A percentile compares a stretch with the other conserved stretches of the same genome.
These are phyloP conservation scores for Daldinia vernicosa DNA, from an alignment of 495 filamentous ascomycete genomes.

Conservation along the genomic window DNA sequence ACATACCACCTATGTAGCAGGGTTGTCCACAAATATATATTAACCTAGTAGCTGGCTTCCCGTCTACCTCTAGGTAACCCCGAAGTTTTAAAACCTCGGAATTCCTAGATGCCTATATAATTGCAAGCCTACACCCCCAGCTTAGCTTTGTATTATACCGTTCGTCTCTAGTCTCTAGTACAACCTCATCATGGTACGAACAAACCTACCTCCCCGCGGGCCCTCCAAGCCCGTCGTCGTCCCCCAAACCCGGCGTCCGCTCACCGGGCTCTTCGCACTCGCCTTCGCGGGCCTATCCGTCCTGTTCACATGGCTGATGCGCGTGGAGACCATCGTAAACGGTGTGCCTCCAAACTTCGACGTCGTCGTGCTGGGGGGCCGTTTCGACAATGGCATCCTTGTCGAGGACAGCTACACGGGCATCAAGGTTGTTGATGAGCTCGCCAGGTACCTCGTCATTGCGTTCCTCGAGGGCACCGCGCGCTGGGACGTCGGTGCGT, in stretches of 20 bases:
- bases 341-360: conserved; percentile 33
- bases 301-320: conserved; percentile 34
- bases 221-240: not conserved
- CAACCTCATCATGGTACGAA: not conserved
- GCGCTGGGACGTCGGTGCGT: conserved; percentile 31
- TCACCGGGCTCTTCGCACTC: conserved; percentile 34
- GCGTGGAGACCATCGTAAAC: conserved; percentile 32
- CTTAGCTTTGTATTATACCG: not conserved
- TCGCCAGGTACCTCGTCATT: conserved; percentile 35
- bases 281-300: conserved; percentile 23
- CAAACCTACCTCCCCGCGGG: not conserved
- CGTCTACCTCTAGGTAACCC: not conserved
- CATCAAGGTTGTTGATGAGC: conserved; percentile 30
- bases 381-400: conserved; percentile 35
- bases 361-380: conserved; percentile 16
- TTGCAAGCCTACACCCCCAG: not conserved
- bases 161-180: not conserved
- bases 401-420: conserved; percentile 42
- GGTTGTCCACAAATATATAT: not conserved
- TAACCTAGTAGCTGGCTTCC: not conserved
- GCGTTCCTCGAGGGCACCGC: conserved; percentile 37
- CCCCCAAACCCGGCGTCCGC: conserved; percentile 28
- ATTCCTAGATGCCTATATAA: not conserved
- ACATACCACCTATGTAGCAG: no score
- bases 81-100: not conserved